phyloP scores from a whole-genome alignment of 2,329 filamentous ascomycete genomes.

The Nothopassalora personata region DNA sequence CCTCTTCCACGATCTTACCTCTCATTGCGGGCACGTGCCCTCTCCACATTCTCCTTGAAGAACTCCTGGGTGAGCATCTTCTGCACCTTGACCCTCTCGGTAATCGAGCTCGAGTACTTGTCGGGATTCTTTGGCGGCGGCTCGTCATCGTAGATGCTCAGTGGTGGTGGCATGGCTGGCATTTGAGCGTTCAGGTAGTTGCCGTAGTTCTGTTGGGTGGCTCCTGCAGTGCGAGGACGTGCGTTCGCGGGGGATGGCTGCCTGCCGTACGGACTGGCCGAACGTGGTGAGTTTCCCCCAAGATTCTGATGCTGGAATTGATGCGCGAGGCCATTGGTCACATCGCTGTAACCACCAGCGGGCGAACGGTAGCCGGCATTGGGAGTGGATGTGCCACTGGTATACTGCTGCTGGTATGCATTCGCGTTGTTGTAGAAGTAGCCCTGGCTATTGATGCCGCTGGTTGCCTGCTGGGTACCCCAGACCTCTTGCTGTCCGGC shows the following conservation, averaged over 20 bases:
- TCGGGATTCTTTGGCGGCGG: constrained; percentile 77
- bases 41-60: constrained; percentile 97
- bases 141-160: constrained; percentile 51
- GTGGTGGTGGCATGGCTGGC: constrained; percentile 42
- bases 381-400: constrained; percentile 38
- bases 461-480: constrained; percentile 43
- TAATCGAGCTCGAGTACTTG: constrained; percentile 80
- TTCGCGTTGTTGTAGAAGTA: constrained; percentile 50
- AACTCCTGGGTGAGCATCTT: constrained; percentile 67
- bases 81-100: constrained; percentile 63
- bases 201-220: constrained; percentile 55
- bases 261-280: constrained; percentile 61
- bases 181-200: constrained; percentile 63
- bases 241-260: constrained; percentile 63
- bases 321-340: constrained; percentile 84
- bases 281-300: constrained; percentile 59
- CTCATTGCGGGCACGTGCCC: constrained; percentile 89
- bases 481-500: constrained; percentile 58
- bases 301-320: constrained; percentile 97
- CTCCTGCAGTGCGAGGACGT: constrained; percentile 79
- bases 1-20: constrained; percentile 53
- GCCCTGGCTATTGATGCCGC: constrained; percentile 39
- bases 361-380: constrained; percentile 54
- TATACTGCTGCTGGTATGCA: constrained; percentile 43
- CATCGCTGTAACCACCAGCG: constrained; percentile 63